These are phyloP conservation scores for Arachnopeziza araneosa DNA, from an alignment of 2,329 filamentous ascomycete species.

Conservation along the genomic window DNA sequence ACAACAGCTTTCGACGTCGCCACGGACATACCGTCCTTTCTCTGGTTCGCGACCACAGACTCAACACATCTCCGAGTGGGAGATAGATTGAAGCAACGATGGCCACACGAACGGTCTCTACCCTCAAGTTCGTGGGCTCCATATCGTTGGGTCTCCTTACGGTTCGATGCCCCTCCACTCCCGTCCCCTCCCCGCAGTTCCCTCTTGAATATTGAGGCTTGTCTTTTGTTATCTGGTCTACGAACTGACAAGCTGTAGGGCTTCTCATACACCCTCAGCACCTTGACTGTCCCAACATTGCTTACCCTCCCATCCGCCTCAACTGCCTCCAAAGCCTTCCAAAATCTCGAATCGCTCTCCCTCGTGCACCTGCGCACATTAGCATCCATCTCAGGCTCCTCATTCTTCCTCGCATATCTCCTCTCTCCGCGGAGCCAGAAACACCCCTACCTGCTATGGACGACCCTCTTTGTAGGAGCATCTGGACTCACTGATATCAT, in stretches of 20 bases:
- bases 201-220: background rate
- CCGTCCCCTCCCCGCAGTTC: constrained; percentile 1
- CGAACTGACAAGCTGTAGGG: constrained; percentile 50
- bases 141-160: constrained; percentile 84
- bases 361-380: constrained; percentile 62
- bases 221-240: background rate
- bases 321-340: constrained; percentile 64
- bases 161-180: constrained; percentile 43
- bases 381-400: constrained; percentile 60
- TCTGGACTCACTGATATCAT: constrained; percentile 39
- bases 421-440: constrained; percentile 68
- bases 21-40: background rate
- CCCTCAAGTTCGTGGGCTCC: constrained; percentile 90
- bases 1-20: background rate
- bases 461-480: constrained; percentile 59
- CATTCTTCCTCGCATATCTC: constrained; percentile 71
- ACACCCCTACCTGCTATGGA: constrained; percentile 90
- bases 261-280: constrained; percentile 77
- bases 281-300: constrained; percentile 72
- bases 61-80: background rate
- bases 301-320: constrained; percentile 73
- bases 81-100: constrained; percentile 35
- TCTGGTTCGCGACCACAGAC: background rate
- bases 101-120: constrained; percentile 63
- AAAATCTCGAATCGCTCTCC: constrained; percentile 58